phyloP scores from a whole-genome alignment of 805 yeast species.

The Teunomyces barrocoloradensis region DNA sequence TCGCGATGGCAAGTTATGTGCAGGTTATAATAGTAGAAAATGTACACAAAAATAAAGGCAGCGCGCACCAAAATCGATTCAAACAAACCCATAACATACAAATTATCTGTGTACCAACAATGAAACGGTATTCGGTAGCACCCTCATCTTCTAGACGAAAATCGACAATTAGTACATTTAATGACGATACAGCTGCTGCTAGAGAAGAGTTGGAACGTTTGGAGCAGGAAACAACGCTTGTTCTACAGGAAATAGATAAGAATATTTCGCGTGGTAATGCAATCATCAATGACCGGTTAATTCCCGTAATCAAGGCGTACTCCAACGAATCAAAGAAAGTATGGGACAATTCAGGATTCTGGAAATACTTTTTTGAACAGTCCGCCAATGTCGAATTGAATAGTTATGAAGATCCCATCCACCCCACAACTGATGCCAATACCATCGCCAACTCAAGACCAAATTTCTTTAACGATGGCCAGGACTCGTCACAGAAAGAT shows the following conservation, averaged over 20 bases:
- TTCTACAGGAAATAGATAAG: constrained; percentile 75
- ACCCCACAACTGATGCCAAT: constrained; percentile 19
- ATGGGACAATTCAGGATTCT: constrained; percentile 66
- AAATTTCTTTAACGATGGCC: constrained; percentile 10
- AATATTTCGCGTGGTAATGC: constrained; percentile 68
- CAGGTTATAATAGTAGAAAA: not conserved
- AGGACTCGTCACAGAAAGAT: constrained; percentile 14
- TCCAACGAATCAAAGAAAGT: constrained; percentile 56
- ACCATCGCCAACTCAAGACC: constrained; percentile 18
- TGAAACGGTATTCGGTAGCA: constrained; percentile 36
- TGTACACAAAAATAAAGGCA: not conserved
- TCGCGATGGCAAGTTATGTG: not conserved
- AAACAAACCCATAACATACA: not conserved
- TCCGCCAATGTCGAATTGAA: constrained; percentile 65
- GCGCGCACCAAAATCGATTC: not conserved
- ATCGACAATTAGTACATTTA: constrained; percentile 17
- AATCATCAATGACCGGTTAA: constrained; percentile 61
- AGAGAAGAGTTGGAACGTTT: constrained; percentile 51
- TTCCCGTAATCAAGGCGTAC: constrained; percentile 66
- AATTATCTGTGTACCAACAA: constrained; percentile 10
- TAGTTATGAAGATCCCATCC: constrained; percentile 46
- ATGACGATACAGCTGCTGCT: constrained; percentile 12
- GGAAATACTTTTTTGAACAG: constrained; percentile 77
- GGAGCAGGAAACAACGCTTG: constrained; percentile 76
- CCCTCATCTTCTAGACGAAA: constrained; percentile 33